These are phyloP conservation scores for Mycena leptocephala DNA, from an alignment of 768 basidiomycete genomes.

Conservation along the genomic window DNA sequence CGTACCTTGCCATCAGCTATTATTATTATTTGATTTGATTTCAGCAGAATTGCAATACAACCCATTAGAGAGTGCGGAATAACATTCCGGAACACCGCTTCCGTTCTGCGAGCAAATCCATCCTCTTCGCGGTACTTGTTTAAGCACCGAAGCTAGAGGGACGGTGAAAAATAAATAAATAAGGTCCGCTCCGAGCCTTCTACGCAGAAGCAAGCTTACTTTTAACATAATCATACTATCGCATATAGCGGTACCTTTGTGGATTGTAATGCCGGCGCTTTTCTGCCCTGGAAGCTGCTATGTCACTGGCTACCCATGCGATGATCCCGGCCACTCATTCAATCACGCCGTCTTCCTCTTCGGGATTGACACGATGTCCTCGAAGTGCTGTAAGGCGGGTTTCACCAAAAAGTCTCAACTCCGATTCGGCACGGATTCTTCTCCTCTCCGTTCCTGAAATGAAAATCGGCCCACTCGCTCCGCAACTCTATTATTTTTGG, in stretches of 20 bases:
- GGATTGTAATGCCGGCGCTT: slow-evolving; percentile 6
- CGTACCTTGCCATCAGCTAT: not conserved
- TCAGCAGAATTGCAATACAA: not conserved
- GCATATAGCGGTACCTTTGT: slow-evolving; percentile 22
- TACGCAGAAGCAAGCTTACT: not conserved
- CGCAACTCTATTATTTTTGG: not conserved
- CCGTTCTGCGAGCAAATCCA: not conserved
- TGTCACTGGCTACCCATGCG: slow-evolving; percentile 10
- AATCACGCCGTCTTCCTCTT: not conserved
- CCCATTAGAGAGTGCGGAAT: no score
- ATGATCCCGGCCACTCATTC: slow-evolving; percentile 12
- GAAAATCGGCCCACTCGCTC: not conserved
- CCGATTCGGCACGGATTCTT: not conserved
- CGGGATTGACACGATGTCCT: not conserved
- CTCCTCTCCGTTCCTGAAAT: not conserved
- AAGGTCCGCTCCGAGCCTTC: no score
- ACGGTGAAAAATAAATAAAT: not conserved
- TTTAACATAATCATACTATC: not conserved
- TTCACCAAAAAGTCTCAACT: not conserved
- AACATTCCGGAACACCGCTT: not conserved
- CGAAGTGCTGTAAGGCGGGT: not conserved
- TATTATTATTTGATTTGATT: not conserved
- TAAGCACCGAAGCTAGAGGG: not conserved
- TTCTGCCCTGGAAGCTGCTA: not conserved
- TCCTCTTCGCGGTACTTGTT: not conserved